Base-by-base conservation (phyloP, 805 yeast species). In the Teunomyces aglyptinius region DNA sequence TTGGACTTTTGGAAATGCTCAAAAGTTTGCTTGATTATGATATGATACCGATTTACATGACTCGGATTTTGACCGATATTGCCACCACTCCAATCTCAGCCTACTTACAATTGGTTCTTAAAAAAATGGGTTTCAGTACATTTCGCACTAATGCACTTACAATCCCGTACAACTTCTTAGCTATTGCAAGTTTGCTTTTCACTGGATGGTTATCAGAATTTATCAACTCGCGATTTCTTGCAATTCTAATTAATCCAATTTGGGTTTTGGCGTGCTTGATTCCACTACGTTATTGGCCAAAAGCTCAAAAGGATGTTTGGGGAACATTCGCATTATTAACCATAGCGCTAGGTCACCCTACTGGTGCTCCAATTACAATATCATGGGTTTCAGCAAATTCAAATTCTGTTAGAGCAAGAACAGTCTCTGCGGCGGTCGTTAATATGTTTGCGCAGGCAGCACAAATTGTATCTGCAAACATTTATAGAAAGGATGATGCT, bases 371-470 rank as follows among this genome's bases (percentile, higher is more conserved):
- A 1, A 62, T 83, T 41, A 66, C 76, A 49, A 83, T 80, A 22
- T 67, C 78, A 22, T 80, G 87, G 82, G 75, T 81, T 47, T 82
- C 89, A 0, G 61, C 78, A 24, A 83, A 83, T 54, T 75, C 88
- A 7, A 78, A 80, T 59, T 71, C 84, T 1, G 85, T 85, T 22
- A 64, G 83, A n/a, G 67, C 80, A 2, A 68, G 91, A 53, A 78
- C 89, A 0, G 81, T 85, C 4, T 75, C 85, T 11, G 80, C 88
- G 0, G 82, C 89, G 0, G 47, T 85, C 40, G 83, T 79, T 57
- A 85, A 84, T 55, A 82, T 83, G 72, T 76, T 73, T 59, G 80
- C 79, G 0, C 90, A 85, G 57, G 68, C 80, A 0, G 85, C 82
- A 1, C 61, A 69, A 15, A 80, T 85, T 41, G 65, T 77, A 7